Evolutionary conservation across 805 yeast genomes (phyloP), one percentile per base, ranked within the genome.

Genomic region (Metschnikowia sp.): DNA sequence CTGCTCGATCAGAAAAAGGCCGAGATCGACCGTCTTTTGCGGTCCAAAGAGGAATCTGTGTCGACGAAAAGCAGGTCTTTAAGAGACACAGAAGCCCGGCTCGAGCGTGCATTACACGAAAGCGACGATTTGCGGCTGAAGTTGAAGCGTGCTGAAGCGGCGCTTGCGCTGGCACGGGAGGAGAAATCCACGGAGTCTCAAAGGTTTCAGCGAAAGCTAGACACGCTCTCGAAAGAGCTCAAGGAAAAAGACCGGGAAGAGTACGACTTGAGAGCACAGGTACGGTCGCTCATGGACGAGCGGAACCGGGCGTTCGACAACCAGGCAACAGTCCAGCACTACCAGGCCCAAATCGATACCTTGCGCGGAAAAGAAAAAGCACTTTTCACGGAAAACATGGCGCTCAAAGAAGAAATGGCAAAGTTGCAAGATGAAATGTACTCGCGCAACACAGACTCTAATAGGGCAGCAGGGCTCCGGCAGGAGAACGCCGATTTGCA

Each of bases 331-430:
- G 36, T 42, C 19, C 44, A 51, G 43, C 58, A 48, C 33, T 62
- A 60, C 47, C 60, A 61, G 46, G 38, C 56, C 2, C 68, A 66
- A 42, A 55, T 65, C 28, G 62, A 64, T 9, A 31, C 49, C 1
- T 51, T 64, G 32, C 57, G 54, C 15, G 39, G 29, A 5, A 61
- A 50, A 26, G 69, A 66, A 42, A 35, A 40, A 8, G 48, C 48
- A 5, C 51, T 63, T 28, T 32, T 22, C 7, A 54, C 44, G 5
- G 52, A 59, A 31, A 64, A 57, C 41, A 53, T 58, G 28, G 36
- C 50, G 28, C 57, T 69, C 45, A 59, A 59, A 45, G 51, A 55
- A 5, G 67, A 69, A 39, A 48, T 65, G 8, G 64, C 65, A 32
- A 62, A 59, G 43, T 52, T 68, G 10, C 65, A 62, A 33, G 58